Evolutionary conservation across 768 basidiomycete species (phyloP).

Genomic region (Calocybe gangraenosa): DNA sequence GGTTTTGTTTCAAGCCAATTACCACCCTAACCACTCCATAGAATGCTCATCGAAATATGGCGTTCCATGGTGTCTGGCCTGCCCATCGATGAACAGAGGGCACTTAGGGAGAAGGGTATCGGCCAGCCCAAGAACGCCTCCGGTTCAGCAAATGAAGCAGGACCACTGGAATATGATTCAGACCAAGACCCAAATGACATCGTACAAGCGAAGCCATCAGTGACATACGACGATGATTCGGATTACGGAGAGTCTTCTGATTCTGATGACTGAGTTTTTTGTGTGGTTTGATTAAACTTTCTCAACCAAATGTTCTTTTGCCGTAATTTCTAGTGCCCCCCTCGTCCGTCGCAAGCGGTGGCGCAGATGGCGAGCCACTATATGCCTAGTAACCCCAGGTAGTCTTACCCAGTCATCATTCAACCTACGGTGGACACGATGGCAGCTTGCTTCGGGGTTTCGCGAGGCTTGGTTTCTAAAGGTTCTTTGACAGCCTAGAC

Average conservation of each 20-base stretch:
- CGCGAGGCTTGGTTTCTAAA: too few relatives aligned
- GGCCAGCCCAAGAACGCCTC: conserved; percentile 1
- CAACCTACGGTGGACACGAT: too few relatives aligned
- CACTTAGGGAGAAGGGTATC: conserved; percentile 9
- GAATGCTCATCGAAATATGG: conserved; percentile 42
- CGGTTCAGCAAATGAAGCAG: not conserved
- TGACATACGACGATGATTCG: conserved; percentile 18
- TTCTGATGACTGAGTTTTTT: conserved; percentile 4
- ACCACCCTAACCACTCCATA: conserved; percentile 14
- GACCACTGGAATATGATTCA: conserved; percentile 14
- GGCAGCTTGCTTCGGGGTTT: too few relatives aligned
- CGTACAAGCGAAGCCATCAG: not conserved
- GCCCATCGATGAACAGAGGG: conserved; percentile 43
- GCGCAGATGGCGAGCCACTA: too few relatives aligned
- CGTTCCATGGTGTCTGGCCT: conserved; percentile 39
- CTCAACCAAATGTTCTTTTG: too few relatives aligned
- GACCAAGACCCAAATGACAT: conserved; percentile 32
- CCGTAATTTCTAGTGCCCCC: too few relatives aligned
- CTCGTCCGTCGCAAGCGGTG: too few relatives aligned
- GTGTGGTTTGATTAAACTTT: too few relatives aligned
- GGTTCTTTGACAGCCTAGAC: too few relatives aligned
- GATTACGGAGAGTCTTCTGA: conserved; percentile 15
- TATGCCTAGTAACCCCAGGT: too few relatives aligned
- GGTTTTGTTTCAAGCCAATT: not conserved
- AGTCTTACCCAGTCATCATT: too few relatives aligned